Conservation (phyloP, 2,329 filamentous ascomycete species). For the Cryphonectria naterciae region DNA sequence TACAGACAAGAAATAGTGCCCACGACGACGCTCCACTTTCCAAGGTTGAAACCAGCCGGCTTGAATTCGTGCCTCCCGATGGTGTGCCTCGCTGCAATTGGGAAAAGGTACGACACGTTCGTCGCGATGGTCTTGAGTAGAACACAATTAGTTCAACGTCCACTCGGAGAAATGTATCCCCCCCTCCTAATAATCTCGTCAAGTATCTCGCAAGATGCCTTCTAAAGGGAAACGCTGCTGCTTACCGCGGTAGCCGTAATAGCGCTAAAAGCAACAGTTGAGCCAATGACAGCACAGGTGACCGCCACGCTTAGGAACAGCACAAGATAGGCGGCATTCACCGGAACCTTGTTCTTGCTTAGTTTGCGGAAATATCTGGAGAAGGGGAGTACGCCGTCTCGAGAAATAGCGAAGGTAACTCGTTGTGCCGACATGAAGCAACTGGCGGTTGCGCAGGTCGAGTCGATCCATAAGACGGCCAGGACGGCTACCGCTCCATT, state of each 20-base stretch:
- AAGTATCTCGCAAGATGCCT: background rate
- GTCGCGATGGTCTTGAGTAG: conserved; percentile 38
- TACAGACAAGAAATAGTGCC: conserved; percentile 38
- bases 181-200: background rate
- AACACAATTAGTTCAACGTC: background rate
- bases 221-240: background rate
- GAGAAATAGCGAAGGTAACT: conserved; percentile 45
- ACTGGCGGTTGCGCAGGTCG: conserved; percentile 42
- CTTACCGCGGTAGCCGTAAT: conserved; percentile 41
- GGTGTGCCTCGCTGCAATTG: conserved; percentile 44
- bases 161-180: background rate
- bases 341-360: conserved; percentile 40
- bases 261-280: conserved; percentile 42
- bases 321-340: conserved; percentile 42
- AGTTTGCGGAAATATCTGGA: conserved; percentile 41
- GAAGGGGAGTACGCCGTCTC: conserved; percentile 44
- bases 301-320: conserved; percentile 39
- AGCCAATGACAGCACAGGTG: conserved; percentile 43
- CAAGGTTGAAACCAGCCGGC: conserved; percentile 41
- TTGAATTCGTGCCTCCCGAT: conserved; percentile 41
- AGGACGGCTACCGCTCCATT: conserved; percentile 42
- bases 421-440: conserved; percentile 45
- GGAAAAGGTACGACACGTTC: conserved; percentile 45
- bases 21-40: conserved; percentile 34
- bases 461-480: conserved; percentile 43